These are phyloP conservation scores for Scheffersomyces segobiensis DNA, from an alignment of 1,139 yeast species.

Conservation along the genomic window DNA sequence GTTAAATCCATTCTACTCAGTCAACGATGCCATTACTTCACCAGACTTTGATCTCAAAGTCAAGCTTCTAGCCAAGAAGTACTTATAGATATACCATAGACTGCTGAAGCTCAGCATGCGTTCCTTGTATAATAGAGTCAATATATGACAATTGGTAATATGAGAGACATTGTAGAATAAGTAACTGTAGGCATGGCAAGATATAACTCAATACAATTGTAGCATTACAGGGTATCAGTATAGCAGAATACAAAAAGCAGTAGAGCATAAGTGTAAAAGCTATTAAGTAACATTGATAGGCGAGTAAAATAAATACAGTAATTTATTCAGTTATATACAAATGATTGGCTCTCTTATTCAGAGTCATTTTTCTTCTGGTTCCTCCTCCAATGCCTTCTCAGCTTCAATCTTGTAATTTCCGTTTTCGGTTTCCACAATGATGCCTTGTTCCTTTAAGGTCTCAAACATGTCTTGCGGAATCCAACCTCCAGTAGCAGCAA, in stretches of 20 bases:
- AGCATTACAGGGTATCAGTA: background rate
- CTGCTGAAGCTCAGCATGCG: background rate
- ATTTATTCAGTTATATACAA: background rate
- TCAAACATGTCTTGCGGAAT: conserved; percentile 91
- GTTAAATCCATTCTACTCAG: conserved; percentile 82
- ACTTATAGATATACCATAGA: conserved; percentile 39
- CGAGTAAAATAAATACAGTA: background rate
- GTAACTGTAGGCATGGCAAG: background rate
- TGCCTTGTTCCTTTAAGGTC: conserved; percentile 64
- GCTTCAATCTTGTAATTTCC: conserved; percentile 42
- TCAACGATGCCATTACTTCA: conserved; percentile 72
- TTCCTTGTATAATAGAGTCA: background rate
- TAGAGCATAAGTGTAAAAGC: too few species aligned
- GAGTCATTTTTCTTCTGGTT: conserved; percentile 3
- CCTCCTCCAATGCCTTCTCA: conserved; percentile 36
- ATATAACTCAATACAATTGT: background rate
- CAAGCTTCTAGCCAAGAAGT: conserved; percentile 71
- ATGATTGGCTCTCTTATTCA: background rate
- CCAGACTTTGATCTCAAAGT: conserved; percentile 78
- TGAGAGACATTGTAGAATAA: background rate
- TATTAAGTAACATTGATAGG: background rate
- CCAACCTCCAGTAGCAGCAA: conserved; percentile 93
- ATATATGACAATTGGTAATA: background rate
- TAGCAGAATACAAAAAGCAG: background rate
- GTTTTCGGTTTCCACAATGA: conserved; percentile 42